phyloP scores from a whole-genome alignment of 2,329 filamentous ascomycete genomes.

The Fusarium keratoplasticum region DNA sequence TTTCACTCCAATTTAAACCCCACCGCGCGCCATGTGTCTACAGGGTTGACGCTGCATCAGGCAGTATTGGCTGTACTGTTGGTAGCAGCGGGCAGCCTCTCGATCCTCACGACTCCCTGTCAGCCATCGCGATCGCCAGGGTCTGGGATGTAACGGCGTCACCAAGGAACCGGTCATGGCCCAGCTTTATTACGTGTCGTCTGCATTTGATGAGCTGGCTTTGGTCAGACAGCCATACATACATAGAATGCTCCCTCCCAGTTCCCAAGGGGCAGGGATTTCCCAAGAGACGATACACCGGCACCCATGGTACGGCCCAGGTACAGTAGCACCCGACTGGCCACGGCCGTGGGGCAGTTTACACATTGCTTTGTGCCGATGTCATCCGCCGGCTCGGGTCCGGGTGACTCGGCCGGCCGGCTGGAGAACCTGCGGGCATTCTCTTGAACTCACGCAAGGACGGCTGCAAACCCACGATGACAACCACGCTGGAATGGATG shows the following conservation, averaged over 20 bases:
- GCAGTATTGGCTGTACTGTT: neutral
- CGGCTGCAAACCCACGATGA: neutral
- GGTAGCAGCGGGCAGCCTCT: neutral
- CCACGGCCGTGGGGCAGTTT: neutral
- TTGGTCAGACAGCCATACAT: neutral
- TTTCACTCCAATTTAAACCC: slow-evolving; percentile 1
- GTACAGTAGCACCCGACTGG: neutral
- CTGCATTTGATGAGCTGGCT: neutral
- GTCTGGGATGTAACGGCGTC: neutral
- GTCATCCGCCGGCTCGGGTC: neutral
- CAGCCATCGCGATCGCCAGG: slow-evolving; percentile 28
- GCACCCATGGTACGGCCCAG: neutral
- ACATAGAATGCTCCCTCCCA: neutral
- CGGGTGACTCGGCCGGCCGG: neutral
- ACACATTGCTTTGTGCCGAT: neutral
- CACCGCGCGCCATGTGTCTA: neutral
- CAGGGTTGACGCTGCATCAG: neutral
- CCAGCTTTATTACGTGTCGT: neutral
- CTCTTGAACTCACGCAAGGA: neutral
- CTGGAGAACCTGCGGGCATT: neutral
- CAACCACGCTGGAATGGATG: neutral
- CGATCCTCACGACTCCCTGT: slow-evolving; percentile 37
- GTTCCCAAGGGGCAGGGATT: neutral
- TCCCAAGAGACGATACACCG: neutral
- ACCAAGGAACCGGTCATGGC: neutral